Percentiles rank a stretch among this genome's conserved stretches.
phyloP scores from a whole-genome alignment of 768 basidiomycete genomes.

The Amanita polypyramis region DNA sequence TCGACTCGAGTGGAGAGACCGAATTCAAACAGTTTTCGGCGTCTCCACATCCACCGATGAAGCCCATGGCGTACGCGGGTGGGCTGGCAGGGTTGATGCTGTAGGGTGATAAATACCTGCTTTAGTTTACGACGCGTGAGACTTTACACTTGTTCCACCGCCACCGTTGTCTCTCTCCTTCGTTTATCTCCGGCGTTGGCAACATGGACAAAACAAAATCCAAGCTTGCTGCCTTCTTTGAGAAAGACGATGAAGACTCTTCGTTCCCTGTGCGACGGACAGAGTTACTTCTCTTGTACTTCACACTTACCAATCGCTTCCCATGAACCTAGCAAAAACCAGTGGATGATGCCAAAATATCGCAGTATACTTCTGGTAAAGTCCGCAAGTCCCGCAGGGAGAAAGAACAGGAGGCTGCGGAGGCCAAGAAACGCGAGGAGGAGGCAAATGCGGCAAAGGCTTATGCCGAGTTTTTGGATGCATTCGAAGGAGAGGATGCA shows the following conservation, averaged over 20 bases:
- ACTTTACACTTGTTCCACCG: not conserved
- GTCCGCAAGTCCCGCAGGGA: slow-evolving; percentile 85
- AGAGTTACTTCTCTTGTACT: slow-evolving; percentile 47
- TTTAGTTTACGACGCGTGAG: slow-evolving; percentile 6
- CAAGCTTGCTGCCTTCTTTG: slow-evolving; percentile 74
- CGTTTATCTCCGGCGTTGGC: not conserved
- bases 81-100: slow-evolving; percentile 63
- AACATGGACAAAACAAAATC: slow-evolving; percentile 58
- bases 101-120: slow-evolving; percentile 23
- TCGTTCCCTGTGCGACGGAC: slow-evolving; percentile 89
- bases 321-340: slow-evolving; percentile 64
- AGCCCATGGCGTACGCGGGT: slow-evolving; percentile 85
- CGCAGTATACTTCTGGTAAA: slow-evolving; percentile 79
- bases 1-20: slow-evolving; percentile 65
- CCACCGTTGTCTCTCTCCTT: not conserved
- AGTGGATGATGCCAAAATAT: slow-evolving; percentile 76
- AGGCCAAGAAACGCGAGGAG: slow-evolving; percentile 79
- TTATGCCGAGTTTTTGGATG: slow-evolving; percentile 76
- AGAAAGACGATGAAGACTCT: slow-evolving; percentile 76
- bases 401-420: slow-evolving; percentile 87
- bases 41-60: slow-evolving; percentile 78
- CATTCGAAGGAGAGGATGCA: slow-evolving; percentile 66
- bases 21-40: slow-evolving; percentile 80
- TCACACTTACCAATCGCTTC: slow-evolving; percentile 51
- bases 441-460: slow-evolving; percentile 71